These are phyloP conservation scores for Talaromyces sp. DNA, from an alignment of 2,329 filamentous ascomycete species.

Conservation along the genomic window DNA sequence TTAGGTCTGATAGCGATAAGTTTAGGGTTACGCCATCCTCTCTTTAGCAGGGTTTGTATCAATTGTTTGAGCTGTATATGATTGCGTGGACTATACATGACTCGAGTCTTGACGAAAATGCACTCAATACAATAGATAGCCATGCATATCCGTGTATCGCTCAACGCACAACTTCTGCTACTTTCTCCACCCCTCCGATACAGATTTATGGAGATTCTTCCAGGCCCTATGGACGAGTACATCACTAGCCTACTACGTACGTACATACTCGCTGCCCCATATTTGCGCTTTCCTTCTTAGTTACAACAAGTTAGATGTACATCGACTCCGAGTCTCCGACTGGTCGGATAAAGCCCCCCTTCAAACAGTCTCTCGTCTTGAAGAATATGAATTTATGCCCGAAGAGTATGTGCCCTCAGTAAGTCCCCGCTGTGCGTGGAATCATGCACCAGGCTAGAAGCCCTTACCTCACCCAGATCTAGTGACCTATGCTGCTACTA, in stretches of 20 bases:
- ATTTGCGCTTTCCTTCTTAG: background rate
- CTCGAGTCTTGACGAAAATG: background rate
- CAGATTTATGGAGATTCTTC: slow-evolving; percentile 2
- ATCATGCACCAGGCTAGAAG: slow-evolving; percentile 1
- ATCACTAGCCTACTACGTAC: background rate
- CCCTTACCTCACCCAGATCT: slow-evolving; percentile 4
- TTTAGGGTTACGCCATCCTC: background rate
- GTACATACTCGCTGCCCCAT: background rate
- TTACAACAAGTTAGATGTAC: background rate
- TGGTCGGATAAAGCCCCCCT: background rate
- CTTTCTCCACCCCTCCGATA: background rate
- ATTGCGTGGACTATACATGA: background rate
- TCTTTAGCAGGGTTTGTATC: background rate
- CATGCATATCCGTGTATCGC: background rate
- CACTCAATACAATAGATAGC: background rate
- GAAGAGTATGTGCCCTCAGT: background rate
- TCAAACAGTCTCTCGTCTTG: background rate
- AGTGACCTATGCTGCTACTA: background rate
- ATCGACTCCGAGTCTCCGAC: slow-evolving; percentile 4
- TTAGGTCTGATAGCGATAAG: background rate
- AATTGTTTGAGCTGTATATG: background rate
- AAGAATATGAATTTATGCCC: background rate
- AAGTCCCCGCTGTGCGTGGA: background rate
- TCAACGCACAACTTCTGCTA: background rate
- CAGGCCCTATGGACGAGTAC: background rate